phyloP scores from a whole-genome alignment of 192 early-diverging fungal genomes.

The Podila horticola region DNA sequence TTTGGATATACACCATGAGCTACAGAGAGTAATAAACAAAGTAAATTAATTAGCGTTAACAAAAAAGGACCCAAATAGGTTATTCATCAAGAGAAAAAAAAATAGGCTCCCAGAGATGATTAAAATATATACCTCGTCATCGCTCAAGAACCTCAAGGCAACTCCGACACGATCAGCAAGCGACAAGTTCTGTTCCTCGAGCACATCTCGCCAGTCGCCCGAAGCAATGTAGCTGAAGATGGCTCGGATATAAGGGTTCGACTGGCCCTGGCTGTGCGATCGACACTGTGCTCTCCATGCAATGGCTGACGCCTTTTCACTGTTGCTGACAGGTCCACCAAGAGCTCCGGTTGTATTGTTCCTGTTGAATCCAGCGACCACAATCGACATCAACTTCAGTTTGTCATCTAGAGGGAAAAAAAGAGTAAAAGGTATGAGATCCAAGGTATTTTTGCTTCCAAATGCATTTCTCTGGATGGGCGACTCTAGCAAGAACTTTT shows the following conservation, averaged over 20 bases:
- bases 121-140: constrained; percentile 69
- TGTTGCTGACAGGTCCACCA: constrained; percentile 40
- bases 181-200: constrained; percentile 77
- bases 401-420: constrained; percentile 65
- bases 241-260: constrained; percentile 82
- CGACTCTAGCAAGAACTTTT: neutral
- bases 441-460: neutral
- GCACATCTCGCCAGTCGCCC: constrained; percentile 82
- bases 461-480: constrained; percentile 9
- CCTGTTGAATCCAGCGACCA: constrained; percentile 64
- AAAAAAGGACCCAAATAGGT: neutral
- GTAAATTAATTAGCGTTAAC: neutral
- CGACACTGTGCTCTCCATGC: constrained; percentile 72
- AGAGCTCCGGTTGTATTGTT: constrained; percentile 49
- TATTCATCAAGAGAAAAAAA: neutral
- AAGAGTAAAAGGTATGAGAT: neutral
- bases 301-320: constrained; percentile 40
- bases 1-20: constrained; percentile 72
- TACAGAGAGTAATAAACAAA: constrained; percentile 21
- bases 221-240: constrained; percentile 91
- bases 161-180: constrained; percentile 84
- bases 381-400: constrained; percentile 86
- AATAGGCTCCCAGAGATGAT: neutral
- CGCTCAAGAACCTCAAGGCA: constrained; percentile 86
- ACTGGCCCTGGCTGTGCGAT: constrained; percentile 65